A percentile compares a stretch with the other conserved stretches of the same genome.
These are phyloP conservation scores for Suhomyces choctaworum DNA, from an alignment of 1,139 yeast genomes.

Conservation along the genomic window DNA sequence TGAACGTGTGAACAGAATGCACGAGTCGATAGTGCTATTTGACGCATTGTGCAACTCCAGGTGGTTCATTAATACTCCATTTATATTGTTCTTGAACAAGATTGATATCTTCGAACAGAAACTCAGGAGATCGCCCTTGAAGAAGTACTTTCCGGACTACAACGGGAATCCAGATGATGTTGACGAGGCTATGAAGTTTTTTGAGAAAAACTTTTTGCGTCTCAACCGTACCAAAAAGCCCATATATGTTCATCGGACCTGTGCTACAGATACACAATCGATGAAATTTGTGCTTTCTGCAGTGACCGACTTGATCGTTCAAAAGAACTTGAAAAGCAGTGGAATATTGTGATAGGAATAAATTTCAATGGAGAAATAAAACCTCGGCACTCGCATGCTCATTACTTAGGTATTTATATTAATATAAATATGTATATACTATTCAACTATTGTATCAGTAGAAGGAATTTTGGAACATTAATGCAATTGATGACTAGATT, in stretches of 20 bases:
- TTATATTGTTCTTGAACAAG: conserved; percentile 85
- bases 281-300: conserved; percentile 92
- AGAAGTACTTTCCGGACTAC: conserved; percentile 72
- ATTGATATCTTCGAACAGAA: conserved; percentile 79
- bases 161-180: conserved; percentile 60
- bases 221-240: conserved; percentile 70
- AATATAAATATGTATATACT: conserved; percentile 12
- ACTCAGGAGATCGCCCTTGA: conserved; percentile 61
- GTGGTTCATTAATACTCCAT: conserved; percentile 86
- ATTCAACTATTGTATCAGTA: conserved; percentile 10
- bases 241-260: conserved; percentile 86
- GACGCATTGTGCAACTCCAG: conserved; percentile 81
- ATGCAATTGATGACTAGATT: conserved; percentile 9
- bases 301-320: conserved; percentile 87
- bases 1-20: conserved; percentile 84
- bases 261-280: conserved; percentile 89
- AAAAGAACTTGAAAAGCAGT: conserved; percentile 76
- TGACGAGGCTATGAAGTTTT: conserved; percentile 66
- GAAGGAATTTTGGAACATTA: conserved; percentile 7
- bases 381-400: too few relatives aligned
- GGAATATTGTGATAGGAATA: conserved; percentile 87
- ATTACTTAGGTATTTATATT: conserved; percentile 7
- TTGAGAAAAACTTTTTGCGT: conserved; percentile 62
- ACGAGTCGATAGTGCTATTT: conserved; percentile 82
- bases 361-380: too few relatives aligned